Evolutionary conservation across 1,284 basidiomycete species (phyloP), one percentile per base, ranked within the genome.

Genomic region (Irpex lacteus): DNA sequence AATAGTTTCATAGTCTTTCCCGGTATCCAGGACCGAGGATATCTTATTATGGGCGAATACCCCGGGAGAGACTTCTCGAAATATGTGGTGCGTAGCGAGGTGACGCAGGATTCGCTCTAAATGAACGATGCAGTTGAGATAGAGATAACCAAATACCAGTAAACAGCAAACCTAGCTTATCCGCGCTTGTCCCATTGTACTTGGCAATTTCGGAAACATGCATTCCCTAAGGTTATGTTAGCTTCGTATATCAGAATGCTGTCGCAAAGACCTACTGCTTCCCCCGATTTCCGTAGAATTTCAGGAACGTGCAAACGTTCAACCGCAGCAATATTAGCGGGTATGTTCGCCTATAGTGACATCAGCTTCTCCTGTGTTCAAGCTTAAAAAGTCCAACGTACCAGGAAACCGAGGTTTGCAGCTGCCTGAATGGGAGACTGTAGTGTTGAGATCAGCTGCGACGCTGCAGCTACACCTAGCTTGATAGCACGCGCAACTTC

Each of bases 21-120:
- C 71, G 0, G 77, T 80, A 62, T 82, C 81, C 5, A 83, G 64
- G 32, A 74, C 61, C 34, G 74, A 73, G 0, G 81, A 81, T 40
- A 80, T 72, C 5, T 11, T 44, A 15, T 44, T 44, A 15, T 44
- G 40, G 40, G 40, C 40, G 40, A 44, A 44, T 15, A 44, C 5
- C 8, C 40, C 40, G 2, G 40, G 40, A 11, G 40, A 44, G 40
- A 44, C 40, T 15, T 44, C 40, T 15, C 40, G 40, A 8, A 44
- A 44, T 15, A 44, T 15, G 40, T 44, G 40, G 4, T 44, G 40
- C 40, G 40, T 44, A 15, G 40, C 40, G 40, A 44, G 40, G 40
- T 44, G 40, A 15, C 40, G 40, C 8, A 44, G 40, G 15, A 44
- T 44, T 11, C 40, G 40, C 40, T 44, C 40, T 44, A 15, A 15